phyloP scores from a whole-genome alignment of 805 yeast genomes.

The Candida ficus region DNA sequence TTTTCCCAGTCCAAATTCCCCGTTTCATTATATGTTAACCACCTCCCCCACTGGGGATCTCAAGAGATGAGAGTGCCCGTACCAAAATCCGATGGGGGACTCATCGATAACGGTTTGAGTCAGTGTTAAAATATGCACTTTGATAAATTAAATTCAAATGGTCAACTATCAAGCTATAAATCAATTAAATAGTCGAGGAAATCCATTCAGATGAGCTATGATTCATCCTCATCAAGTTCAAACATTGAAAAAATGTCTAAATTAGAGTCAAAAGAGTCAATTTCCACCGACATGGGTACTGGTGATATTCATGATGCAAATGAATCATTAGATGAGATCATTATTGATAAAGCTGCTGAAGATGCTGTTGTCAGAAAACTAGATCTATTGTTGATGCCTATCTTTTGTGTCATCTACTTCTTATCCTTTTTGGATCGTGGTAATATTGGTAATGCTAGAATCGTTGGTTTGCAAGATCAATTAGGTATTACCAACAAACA shows the following conservation, averaged over 20 bases:
- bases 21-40: too few relatives aligned
- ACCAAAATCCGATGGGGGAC: too few relatives aligned
- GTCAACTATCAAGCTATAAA: too few relatives aligned
- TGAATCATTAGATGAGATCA: too few relatives aligned
- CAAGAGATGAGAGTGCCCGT: too few relatives aligned
- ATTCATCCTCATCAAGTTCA: not conserved
- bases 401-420: constrained; percentile 29
- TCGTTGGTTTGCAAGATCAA: constrained; percentile 34
- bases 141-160: too few relatives aligned
- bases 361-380: constrained; percentile 24
- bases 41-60: too few relatives aligned
- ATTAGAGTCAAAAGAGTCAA: not conserved
- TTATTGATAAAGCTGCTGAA: not conserved
- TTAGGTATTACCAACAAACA: constrained; percentile 24
- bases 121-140: too few relatives aligned
- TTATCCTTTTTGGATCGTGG: constrained; percentile 36
- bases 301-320: not conserved
- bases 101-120: too few relatives aligned
- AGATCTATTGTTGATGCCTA: constrained; percentile 27
- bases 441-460: constrained; percentile 42
- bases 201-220: too few relatives aligned
- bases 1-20: too few relatives aligned
- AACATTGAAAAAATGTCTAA: not conserved
- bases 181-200: too few relatives aligned
- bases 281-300: not conserved